Percentiles rank a stretch among this genome's conserved stretches.
These are phyloP conservation scores for Alternaria alternata DNA, from an alignment of 2,329 filamentous ascomycete species.

Conservation along the genomic window DNA sequence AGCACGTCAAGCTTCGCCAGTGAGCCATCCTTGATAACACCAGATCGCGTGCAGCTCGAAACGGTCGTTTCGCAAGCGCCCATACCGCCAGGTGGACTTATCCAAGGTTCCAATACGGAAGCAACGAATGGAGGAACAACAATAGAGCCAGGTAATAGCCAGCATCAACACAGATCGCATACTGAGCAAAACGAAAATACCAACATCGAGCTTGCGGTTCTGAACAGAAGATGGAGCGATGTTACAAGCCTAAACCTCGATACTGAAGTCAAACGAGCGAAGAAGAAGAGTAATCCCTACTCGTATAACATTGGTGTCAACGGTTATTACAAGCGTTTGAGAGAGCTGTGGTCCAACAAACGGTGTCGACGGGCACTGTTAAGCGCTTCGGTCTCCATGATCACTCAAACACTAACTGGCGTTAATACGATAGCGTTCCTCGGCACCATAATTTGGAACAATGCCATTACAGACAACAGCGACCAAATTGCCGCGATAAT, in stretches of 20 bases:
- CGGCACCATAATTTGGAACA: slow-evolving; percentile 27
- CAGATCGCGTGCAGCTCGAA: neutral
- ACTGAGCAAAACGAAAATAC: neutral
- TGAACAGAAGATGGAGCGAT: slow-evolving; percentile 14
- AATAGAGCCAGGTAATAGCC: neutral
- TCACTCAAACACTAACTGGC: slow-evolving; percentile 24
- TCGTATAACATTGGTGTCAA: slow-evolving; percentile 33
- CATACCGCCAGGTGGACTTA: neutral
- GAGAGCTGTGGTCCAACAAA: slow-evolving; percentile 26
- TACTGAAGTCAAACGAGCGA: neutral
- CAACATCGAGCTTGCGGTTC: slow-evolving; percentile 8
- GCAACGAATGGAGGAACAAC: neutral
- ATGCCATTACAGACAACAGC: slow-evolving; percentile 5
- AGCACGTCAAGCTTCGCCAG: neutral
- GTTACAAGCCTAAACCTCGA: slow-evolving; percentile 21
- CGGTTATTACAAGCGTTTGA: slow-evolving; percentile 28
- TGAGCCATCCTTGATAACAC: neutral
- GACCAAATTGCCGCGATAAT: slow-evolving; percentile 24
- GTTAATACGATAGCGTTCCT: slow-evolving; percentile 28
- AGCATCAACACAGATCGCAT: neutral
- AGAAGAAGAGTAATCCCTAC: slow-evolving; percentile 24
- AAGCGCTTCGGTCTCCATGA: slow-evolving; percentile 29
- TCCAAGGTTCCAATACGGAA: neutral
- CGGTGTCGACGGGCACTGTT: slow-evolving; percentile 28
- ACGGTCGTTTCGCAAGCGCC: neutral